Conservation (phyloP, 257 asterid genomes). For the Phtheirospermum japonicum region DNA sequence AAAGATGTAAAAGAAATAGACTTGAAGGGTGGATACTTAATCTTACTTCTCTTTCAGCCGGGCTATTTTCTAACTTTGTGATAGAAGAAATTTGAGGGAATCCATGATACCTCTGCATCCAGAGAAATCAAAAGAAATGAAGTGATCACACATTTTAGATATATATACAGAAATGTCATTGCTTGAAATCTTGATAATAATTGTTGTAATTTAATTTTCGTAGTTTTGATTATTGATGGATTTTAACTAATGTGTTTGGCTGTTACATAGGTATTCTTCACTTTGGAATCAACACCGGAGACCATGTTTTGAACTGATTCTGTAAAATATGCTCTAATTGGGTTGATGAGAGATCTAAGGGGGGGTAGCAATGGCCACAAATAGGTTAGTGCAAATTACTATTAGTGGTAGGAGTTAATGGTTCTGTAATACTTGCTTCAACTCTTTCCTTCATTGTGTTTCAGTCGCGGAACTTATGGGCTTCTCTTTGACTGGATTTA, state of each 20-base stretch:
- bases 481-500: conserved; percentile 97
- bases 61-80: conserved; percentile 10
- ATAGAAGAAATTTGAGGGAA: conserved; percentile 7
- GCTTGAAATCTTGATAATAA: conserved; percentile 12
- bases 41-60: too few relatives aligned
- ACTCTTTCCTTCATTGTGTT: conserved; percentile 28
- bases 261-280: conserved; percentile 62
- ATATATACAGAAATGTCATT: conserved; percentile 8
- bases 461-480: conserved; percentile 90
- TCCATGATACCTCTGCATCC: conserved; percentile 4
- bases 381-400: conserved; percentile 48
- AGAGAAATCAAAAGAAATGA: conserved; percentile 16
- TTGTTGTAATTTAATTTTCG: conserved; percentile 17
- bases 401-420: conserved; percentile 14
- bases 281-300: conserved; percentile 77
- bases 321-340: conserved; percentile 84
- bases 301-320: conserved; percentile 75
- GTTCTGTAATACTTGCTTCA: conserved; percentile 15
- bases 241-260: conserved; percentile 28
- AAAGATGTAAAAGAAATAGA: too few relatives aligned
- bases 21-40: too few relatives aligned
- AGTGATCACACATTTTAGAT: conserved; percentile 3
- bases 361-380: conserved; percentile 97
- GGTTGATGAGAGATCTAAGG: conserved; percentile 97
- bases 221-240: conserved; percentile 16